phyloP scores from a whole-genome alignment of 805 yeast genomes.

The Schwanniomyces occidentalis region DNA sequence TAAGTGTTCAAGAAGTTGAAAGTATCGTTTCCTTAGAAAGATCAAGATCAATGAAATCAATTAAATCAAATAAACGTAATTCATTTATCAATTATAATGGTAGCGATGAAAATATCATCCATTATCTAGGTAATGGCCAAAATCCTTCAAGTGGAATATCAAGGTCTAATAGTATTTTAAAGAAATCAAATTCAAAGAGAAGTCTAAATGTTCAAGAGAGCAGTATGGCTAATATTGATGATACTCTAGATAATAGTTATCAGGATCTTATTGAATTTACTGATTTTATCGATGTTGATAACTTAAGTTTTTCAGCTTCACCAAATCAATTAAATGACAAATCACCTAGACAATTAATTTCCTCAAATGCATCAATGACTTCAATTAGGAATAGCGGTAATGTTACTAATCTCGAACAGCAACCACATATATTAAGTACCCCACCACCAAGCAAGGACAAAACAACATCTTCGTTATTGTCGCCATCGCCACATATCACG shows the following conservation, averaged over 20 bases:
- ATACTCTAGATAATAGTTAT: slow-evolving; percentile 11
- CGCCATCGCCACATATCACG: too few species aligned
- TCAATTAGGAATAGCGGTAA: too few species aligned
- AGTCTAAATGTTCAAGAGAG: slow-evolving; percentile 13
- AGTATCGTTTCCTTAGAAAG: slow-evolving; percentile 74
- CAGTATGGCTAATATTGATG: slow-evolving; percentile 2
- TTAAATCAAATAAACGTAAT: slow-evolving; percentile 37
- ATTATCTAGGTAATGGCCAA: slow-evolving; percentile 13
- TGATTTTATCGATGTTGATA: slow-evolving; percentile 41
- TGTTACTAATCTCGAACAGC: too few species aligned
- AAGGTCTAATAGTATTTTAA: slow-evolving; percentile 41
- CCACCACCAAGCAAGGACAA: too few species aligned
- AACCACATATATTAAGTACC: too few species aligned
- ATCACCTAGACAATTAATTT: too few species aligned
- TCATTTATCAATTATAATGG: slow-evolving; percentile 43
- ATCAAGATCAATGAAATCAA: slow-evolving; percentile 57
- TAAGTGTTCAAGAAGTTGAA: slow-evolving; percentile 68
- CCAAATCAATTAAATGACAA: slow-evolving; percentile 17
- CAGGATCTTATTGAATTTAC: slow-evolving; percentile 41
- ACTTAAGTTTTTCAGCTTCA: slow-evolving; percentile 30
- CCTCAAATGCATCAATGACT: too few species aligned
- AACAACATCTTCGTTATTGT: too few species aligned
- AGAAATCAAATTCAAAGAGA: slow-evolving; percentile 28
- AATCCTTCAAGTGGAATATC: slow-evolving; percentile 21
- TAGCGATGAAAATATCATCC: slow-evolving; percentile 40